phyloP scores from a whole-genome alignment of 768 basidiomycete species.

The Naematelia aurantialba region DNA sequence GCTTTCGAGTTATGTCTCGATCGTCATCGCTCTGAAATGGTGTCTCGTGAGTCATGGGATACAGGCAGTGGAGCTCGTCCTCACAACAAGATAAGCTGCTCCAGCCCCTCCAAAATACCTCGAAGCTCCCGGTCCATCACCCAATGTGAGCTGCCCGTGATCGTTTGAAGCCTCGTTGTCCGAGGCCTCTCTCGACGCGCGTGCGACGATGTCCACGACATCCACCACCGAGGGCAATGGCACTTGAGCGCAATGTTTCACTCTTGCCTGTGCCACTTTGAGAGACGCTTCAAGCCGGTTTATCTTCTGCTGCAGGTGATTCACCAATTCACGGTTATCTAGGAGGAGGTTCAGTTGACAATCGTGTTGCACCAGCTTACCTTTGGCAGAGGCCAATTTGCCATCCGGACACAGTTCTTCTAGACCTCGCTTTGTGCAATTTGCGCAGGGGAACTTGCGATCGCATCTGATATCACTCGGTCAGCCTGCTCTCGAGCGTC shows the following conservation, averaged over 20 bases:
- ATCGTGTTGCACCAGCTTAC: background rate
- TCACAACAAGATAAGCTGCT: slow-evolving; percentile 5
- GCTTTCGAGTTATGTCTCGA: background rate
- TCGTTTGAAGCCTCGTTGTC: background rate
- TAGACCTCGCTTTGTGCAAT: slow-evolving; percentile 6
- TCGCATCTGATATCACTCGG: slow-evolving; percentile 4
- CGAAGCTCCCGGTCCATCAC: slow-evolving; percentile 4
- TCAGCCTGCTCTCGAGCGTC: background rate
- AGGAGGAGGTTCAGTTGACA: background rate
- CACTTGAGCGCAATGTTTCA: background rate
- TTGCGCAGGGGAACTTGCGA: background rate
- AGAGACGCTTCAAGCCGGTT: background rate
- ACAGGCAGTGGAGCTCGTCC: background rate
- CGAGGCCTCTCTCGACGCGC: background rate
- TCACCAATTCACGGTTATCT: background rate
- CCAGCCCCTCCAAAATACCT: slow-evolving; percentile 7
- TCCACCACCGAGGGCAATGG: background rate
- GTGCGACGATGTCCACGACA: background rate
- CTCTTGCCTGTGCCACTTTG: background rate
- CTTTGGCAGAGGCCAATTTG: background rate
- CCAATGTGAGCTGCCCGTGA: slow-evolving; percentile 8
- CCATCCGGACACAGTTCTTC: background rate
- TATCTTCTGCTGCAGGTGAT: background rate
- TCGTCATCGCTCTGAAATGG: background rate
- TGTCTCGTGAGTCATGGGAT: background rate